Evolutionary conservation across 2,329 filamentous ascomycete genomes (phyloP).

Genomic region (Apiospora pterosperma): DNA sequence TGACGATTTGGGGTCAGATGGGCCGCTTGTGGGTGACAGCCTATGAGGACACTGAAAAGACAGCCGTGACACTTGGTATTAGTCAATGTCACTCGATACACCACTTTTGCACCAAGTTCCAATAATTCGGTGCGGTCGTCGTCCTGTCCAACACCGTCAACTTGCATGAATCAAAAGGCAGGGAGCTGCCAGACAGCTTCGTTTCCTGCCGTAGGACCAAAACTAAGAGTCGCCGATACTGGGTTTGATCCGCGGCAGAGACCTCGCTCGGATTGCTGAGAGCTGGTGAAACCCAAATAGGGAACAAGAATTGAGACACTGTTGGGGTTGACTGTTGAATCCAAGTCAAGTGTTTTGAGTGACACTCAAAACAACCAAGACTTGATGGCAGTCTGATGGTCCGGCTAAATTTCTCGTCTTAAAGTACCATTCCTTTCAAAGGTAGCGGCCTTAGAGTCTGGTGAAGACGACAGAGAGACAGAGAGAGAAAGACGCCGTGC

Average conservation of each 20-base stretch:
- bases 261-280: not conserved
- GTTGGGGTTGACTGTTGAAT: not conserved
- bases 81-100: not conserved
- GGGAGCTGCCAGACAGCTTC: not conserved
- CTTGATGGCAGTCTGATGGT: not conserved
- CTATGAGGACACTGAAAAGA: slow-evolving; percentile 14
- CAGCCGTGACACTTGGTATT: not conserved
- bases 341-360: not conserved
- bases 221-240: not conserved
- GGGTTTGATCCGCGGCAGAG: not conserved
- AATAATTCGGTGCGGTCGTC: not conserved
- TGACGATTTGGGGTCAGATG: slow-evolving; percentile 8
- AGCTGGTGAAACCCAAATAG: not conserved
- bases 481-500: not conserved
- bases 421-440: not conserved
- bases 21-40: slow-evolving; percentile 18
- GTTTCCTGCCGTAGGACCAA: not conserved
- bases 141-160: not conserved
- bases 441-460: not conserved
- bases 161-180: not conserved
- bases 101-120: not conserved
- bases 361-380: not conserved
- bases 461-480: not conserved
- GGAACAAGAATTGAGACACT: not conserved
- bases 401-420: not conserved